These are phyloP conservation scores for Syzygium malaccense DNA, from an alignment of 441 rosid species.

Conservation along the genomic window DNA sequence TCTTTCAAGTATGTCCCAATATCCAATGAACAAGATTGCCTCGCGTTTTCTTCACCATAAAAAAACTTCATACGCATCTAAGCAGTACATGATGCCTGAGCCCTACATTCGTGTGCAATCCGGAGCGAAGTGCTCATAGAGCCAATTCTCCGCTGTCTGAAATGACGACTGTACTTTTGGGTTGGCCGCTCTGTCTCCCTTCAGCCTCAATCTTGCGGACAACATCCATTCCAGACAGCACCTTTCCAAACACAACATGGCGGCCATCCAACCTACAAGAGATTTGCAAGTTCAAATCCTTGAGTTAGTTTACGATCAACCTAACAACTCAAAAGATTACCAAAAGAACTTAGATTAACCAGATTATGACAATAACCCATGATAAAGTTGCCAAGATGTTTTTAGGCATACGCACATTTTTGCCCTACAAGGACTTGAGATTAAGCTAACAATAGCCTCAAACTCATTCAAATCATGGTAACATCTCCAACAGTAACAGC, in stretches of 20 bases:
- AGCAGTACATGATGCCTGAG: not conserved
- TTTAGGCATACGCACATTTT: not conserved
- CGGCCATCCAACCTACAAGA: constrained; percentile 55
- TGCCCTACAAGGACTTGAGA: not conserved
- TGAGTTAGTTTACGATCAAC: not conserved
- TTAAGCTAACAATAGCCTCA: not conserved
- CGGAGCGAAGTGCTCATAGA: not conserved
- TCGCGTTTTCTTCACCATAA: not conserved
- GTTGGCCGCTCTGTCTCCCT: constrained; percentile 45
- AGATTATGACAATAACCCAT: not conserved
- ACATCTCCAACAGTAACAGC: not conserved
- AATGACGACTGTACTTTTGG: constrained; percentile 38
- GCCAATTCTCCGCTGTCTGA: constrained; percentile 44
- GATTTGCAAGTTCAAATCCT: not conserved
- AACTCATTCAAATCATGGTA: not conserved
- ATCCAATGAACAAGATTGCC: not conserved
- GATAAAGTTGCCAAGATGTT: not conserved
- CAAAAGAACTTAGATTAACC: not conserved
- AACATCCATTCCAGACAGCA: constrained; percentile 55
- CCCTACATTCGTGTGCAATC: not conserved
- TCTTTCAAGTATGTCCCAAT: not conserved
- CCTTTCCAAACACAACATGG: constrained; percentile 63
- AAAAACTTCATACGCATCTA: not conserved
- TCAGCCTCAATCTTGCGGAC: constrained; percentile 49
- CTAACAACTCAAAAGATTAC: not conserved